A percentile compares a stretch with the other conserved stretches of the same genome.
phyloP scores from a whole-genome alignment of 805 yeast species.

The Komagataella pastoris region DNA sequence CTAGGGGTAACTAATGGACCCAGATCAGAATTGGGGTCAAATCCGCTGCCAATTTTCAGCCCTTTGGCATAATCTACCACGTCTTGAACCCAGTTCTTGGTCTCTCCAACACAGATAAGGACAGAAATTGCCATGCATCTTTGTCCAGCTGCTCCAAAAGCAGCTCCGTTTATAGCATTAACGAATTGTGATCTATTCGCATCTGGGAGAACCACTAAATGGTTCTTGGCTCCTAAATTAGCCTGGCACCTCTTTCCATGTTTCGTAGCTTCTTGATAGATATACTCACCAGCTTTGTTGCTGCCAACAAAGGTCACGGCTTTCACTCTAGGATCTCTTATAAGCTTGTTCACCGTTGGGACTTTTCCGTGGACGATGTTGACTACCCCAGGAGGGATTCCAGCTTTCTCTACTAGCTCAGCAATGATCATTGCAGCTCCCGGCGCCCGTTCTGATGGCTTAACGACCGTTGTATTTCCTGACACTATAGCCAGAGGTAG shows the following conservation, averaged over 20 bases:
- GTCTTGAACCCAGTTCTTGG: constrained; percentile 50
- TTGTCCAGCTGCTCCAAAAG: constrained; percentile 80
- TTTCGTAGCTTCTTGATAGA: constrained; percentile 49
- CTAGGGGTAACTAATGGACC: constrained; percentile 65
- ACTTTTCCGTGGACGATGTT: constrained; percentile 66
- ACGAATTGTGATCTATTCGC: constrained; percentile 52
- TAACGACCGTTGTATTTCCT: constrained; percentile 62
- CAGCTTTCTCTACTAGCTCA: constrained; percentile 59
- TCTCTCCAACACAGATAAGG: constrained; percentile 56
- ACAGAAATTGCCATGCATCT: constrained; percentile 73
- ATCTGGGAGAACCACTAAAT: constrained; percentile 60
- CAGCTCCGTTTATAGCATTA: constrained; percentile 59
- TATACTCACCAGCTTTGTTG: constrained; percentile 67
- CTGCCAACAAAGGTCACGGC: constrained; percentile 75
- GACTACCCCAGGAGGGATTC: constrained; percentile 62
- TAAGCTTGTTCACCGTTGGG: constrained; percentile 54
- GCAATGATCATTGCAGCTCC: constrained; percentile 68
- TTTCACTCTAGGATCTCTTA: constrained; percentile 62
- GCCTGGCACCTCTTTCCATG: constrained; percentile 69
- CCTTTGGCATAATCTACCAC: constrained; percentile 41
- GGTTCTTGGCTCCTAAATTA: constrained; percentile 71
- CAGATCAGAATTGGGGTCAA: constrained; percentile 44
- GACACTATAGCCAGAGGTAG: constrained; percentile 51
- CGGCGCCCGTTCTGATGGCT: constrained; percentile 69
- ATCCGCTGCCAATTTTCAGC: constrained; percentile 54